phyloP scores from a whole-genome alignment of 305 asterid genomes.

The Stenogyne calaminthoides region DNA sequence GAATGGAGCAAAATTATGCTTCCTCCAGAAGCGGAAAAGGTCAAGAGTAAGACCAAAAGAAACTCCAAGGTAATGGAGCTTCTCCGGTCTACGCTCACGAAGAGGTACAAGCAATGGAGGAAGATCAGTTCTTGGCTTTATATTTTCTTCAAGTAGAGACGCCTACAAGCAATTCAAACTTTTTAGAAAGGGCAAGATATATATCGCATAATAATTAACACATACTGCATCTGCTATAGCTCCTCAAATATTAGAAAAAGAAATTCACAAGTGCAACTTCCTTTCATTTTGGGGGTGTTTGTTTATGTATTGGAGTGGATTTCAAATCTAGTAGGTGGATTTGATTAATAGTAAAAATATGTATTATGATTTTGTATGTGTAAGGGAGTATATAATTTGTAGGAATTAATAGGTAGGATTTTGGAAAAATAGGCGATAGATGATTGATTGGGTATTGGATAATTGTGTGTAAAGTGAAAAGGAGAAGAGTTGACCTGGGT shows the following conservation, averaged over 20 bases:
- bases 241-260: neutral
- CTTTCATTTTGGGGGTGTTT: too few relatives aligned
- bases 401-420: too few relatives aligned
- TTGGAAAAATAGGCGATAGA: too few relatives aligned
- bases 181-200: conserved; percentile 13
- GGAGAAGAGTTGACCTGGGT: too few relatives aligned
- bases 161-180: conserved; percentile 45
- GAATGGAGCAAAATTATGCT: conserved; percentile 85
- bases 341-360: too few relatives aligned
- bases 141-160: conserved; percentile 77
- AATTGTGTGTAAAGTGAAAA: too few relatives aligned
- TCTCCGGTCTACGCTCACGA: conserved; percentile 80
- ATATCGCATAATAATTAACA: neutral
- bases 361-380: too few relatives aligned
- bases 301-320: too few relatives aligned
- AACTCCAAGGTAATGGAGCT: conserved; percentile 87
- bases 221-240: conserved; percentile 7
- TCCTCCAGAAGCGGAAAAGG: conserved; percentile 94
- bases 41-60: conserved; percentile 89
- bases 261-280: neutral
- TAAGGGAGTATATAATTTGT: too few relatives aligned
- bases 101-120: conserved; percentile 91
- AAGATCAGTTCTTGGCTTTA: conserved; percentile 71
- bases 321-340: too few relatives aligned
- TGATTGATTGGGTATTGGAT: too few relatives aligned